Conservation (phyloP, 192 early-diverging fungal genomes). For the Funneliformis mosseae region DNA sequence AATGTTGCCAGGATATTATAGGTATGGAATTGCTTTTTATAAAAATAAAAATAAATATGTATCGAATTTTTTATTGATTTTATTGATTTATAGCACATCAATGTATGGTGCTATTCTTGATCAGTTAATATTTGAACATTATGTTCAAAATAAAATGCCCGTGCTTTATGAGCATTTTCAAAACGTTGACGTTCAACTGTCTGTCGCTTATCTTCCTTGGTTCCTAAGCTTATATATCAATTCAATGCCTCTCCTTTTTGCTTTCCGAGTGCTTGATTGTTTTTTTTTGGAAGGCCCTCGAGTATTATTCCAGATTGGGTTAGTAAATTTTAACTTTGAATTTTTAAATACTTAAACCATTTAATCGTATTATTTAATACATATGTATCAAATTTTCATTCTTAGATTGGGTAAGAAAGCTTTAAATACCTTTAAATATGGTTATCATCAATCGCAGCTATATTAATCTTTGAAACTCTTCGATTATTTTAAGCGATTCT, state of each 20-base stretch:
- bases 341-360: neutral
- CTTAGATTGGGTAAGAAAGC: constrained; percentile 28
- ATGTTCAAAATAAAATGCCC: constrained; percentile 91
- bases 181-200: constrained; percentile 90
- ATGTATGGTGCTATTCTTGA: constrained; percentile 98
- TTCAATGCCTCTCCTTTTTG: constrained; percentile 89
- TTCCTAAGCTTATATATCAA: constrained; percentile 97
- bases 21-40: constrained; percentile 28
- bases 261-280: constrained; percentile 90
- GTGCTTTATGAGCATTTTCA: constrained; percentile 82
- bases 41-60: neutral
- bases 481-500: constrained; percentile 67
- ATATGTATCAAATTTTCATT: neutral
- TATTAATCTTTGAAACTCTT: neutral
- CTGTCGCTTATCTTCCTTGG: constrained; percentile 97
- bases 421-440: neutral
- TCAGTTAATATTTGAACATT: constrained; percentile 90
- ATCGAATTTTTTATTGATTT: neutral
- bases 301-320: constrained; percentile 92
- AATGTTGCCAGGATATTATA: constrained; percentile 94
- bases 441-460: neutral
- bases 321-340: constrained; percentile 36
- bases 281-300: constrained; percentile 98
- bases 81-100: constrained; percentile 64
- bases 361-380: neutral